A percentile compares a stretch with the other conserved stretches of the same genome.
phyloP scores from a whole-genome alignment of 1,284 basidiomycete genomes.

The Tilletiopsis washingtonensis region DNA sequence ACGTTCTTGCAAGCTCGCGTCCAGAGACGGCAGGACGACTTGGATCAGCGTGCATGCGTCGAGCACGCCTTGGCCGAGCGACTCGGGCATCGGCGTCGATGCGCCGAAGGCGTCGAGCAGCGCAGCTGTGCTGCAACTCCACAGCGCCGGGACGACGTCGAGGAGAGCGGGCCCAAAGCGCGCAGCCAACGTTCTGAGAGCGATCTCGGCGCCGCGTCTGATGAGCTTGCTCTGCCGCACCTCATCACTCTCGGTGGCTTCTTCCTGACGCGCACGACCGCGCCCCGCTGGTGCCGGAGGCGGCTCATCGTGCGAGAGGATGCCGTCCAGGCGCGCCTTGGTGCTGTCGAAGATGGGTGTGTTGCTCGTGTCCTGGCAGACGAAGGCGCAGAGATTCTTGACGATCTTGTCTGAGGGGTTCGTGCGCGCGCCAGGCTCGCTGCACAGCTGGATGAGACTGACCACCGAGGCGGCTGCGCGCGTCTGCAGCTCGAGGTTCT shows the following conservation, averaged over 20 bases:
- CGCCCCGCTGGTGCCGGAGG: constrained; percentile 48
- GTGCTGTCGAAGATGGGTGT: constrained; percentile 78
- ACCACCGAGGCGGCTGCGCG: constrained; percentile 82
- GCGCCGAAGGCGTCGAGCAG: constrained; percentile 61
- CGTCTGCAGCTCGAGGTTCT: constrained; percentile 79
- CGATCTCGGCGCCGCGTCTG: constrained; percentile 71
- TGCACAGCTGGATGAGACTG: constrained; percentile 78
- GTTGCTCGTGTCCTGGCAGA: constrained; percentile 74
- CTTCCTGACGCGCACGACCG: constrained; percentile 45
- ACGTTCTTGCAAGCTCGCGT: constrained; percentile 62
- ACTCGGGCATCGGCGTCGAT: constrained; percentile 51
- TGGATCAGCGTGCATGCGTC: constrained; percentile 86
- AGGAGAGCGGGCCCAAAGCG: constrained; percentile 71
- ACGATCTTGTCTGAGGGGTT: constrained; percentile 84
- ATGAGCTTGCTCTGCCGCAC: constrained; percentile 51
- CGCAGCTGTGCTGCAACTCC: constrained; percentile 81
- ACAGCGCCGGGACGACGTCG: constrained; percentile 76
- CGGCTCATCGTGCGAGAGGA: constrained; percentile 62
- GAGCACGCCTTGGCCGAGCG: constrained; percentile 75
- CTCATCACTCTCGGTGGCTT: constrained; percentile 23
- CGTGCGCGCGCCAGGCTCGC: constrained; percentile 54
- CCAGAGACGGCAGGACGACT: constrained; percentile 68
- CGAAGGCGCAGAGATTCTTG: constrained; percentile 92
- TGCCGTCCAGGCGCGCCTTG: constrained; percentile 60
- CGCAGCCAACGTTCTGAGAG: constrained; percentile 68